phyloP scores from a whole-genome alignment of 495 filamentous ascomycete species.

The Podospora comata region DNA sequence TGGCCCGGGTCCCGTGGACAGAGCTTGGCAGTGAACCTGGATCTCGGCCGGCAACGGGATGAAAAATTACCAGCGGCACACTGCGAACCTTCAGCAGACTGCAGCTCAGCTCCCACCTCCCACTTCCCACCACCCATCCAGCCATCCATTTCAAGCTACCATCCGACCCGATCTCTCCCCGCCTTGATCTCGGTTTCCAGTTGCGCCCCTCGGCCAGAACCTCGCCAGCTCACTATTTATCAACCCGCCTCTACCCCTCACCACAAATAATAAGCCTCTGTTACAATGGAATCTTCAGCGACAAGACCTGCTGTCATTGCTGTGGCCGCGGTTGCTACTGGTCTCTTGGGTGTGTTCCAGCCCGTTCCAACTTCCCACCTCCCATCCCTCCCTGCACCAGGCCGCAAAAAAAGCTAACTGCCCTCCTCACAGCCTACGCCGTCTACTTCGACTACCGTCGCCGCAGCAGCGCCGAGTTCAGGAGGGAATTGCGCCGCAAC shows the following conservation, averaged over 20 bases:
- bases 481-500: conserved; percentile 77
- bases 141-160: conserved; percentile 1
- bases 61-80: conserved; percentile 20
- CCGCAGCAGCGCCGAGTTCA: conserved; percentile 80
- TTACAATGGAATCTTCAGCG: conserved; percentile 47
- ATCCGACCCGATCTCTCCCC: not conserved
- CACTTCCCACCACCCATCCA: not conserved
- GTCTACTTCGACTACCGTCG: conserved; percentile 94
- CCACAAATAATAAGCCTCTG: conserved; percentile 42
- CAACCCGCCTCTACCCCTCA: not conserved
- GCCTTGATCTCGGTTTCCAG: not conserved
- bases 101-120: not conserved
- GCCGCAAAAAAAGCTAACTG: conserved; percentile 54
- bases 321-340: conserved; percentile 70
- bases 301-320: conserved; percentile 65
- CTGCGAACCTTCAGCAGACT: conserved; percentile 6
- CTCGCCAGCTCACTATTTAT: not conserved
- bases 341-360: conserved; percentile 62
- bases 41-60: conserved; percentile 19
- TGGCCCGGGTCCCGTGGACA: not conserved
- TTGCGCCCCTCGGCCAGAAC: conserved; percentile 6
- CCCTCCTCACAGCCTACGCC: conserved; percentile 58
- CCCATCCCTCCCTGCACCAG: conserved; percentile 32
- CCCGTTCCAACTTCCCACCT: conserved; percentile 35
- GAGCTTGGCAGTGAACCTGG: conserved; percentile 2